A percentile compares a stretch with the other conserved stretches of the same genome.
Evolutionary conservation across 2,329 filamentous ascomycete species (phyloP).

Genomic region (Claviceps cyperi): DNA sequence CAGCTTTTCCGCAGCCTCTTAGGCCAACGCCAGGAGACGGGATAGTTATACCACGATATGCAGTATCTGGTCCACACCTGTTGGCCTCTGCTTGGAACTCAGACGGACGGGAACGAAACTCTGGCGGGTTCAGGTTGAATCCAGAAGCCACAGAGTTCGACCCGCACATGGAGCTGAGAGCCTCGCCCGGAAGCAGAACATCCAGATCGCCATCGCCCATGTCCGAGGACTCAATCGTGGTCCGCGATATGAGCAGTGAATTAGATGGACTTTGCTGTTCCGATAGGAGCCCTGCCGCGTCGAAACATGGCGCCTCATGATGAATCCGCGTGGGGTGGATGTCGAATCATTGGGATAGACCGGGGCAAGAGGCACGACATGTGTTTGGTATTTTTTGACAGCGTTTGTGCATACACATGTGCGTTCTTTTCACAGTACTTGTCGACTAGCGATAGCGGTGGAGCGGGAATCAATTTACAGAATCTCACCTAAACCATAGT

Average conservation of each 20-base stretch:
- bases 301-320: background rate
- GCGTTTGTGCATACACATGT: background rate
- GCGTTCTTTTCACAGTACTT: background rate
- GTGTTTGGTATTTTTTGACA: background rate
- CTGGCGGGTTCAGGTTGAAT: constrained; percentile 1
- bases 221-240: background rate
- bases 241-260: background rate
- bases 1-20: background rate
- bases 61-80: background rate
- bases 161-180: background rate
- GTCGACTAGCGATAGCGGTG: background rate
- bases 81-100: background rate
- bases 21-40: constrained; percentile 4
- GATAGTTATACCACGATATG: background rate
- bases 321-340: background rate
- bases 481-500: background rate
- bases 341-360: background rate
- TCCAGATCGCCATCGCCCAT: background rate
- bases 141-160: constrained; percentile 6
- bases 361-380: background rate
- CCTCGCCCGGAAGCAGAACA: background rate
- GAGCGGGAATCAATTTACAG: background rate
- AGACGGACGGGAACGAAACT: background rate
- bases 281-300: background rate
- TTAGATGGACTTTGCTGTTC: background rate